Conservation (phyloP, 2,329 filamentous ascomycete genomes). For the Epicoccum sorghinum region DNA sequence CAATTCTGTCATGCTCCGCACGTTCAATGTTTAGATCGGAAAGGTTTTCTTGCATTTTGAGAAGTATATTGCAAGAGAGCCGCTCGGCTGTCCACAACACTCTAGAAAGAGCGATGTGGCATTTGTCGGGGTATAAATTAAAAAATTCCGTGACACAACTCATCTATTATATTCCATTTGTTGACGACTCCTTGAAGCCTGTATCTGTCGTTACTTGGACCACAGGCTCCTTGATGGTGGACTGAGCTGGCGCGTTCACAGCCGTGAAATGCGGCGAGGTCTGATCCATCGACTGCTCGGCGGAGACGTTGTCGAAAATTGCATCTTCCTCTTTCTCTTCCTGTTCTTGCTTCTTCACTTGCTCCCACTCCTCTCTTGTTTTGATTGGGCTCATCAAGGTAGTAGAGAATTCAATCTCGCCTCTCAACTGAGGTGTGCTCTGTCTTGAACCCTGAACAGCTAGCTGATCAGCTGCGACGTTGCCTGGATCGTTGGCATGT, state of each 20-base stretch:
- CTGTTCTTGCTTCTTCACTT: slow-evolving; percentile 10
- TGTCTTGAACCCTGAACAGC: slow-evolving; percentile 25
- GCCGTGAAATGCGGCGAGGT: slow-evolving; percentile 10
- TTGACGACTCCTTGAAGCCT: not conserved
- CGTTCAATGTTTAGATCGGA: not conserved
- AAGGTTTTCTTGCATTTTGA: not conserved
- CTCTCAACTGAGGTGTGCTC: slow-evolving; percentile 24
- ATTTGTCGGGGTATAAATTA: too few relatives aligned
- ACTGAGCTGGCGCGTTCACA: not conserved
- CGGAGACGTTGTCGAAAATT: slow-evolving; percentile 1
- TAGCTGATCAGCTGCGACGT: slow-evolving; percentile 74
- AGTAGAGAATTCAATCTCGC: slow-evolving; percentile 14
- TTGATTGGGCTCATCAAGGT: slow-evolving; percentile 19
- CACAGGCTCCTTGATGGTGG: not conserved
- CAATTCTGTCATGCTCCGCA: slow-evolving; percentile 10
- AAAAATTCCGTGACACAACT: not conserved
- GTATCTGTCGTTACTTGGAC: not conserved
- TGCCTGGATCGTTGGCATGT: slow-evolving; percentile 74
- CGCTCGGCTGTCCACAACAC: too few relatives aligned
- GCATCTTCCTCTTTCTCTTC: slow-evolving; percentile 11
- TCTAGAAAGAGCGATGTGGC: too few relatives aligned
- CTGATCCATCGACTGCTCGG: slow-evolving; percentile 9
- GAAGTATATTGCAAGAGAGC: not conserved
- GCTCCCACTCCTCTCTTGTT: slow-evolving; percentile 11
- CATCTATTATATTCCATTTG: not conserved